Percentiles rank a stretch among this genome's conserved stretches.
Evolutionary conservation across 768 basidiomycete species (phyloP).

Genomic region (Lentinula detonsa): DNA sequence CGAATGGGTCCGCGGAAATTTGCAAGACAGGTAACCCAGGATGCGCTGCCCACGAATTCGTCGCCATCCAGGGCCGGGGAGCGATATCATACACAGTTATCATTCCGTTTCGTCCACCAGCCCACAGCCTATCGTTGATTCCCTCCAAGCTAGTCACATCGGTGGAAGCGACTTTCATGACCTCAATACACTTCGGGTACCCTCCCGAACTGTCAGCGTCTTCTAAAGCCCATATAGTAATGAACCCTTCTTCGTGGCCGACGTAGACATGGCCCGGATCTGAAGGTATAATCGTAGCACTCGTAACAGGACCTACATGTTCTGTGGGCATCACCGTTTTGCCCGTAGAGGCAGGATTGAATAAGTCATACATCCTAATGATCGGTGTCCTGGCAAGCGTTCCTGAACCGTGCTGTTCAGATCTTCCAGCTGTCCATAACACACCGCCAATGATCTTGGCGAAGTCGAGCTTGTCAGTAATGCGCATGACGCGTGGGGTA

Average conservation of each 20-base stretch:
- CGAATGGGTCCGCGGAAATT: slow-evolving; percentile 66
- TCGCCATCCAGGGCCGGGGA: slow-evolving; percentile 75
- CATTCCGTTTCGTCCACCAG: slow-evolving; percentile 75
- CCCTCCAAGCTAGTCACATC: slow-evolving; percentile 84
- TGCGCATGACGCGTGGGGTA: slow-evolving; percentile 53
- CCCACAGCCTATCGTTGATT: slow-evolving; percentile 82
- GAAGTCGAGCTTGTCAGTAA: slow-evolving; percentile 81
- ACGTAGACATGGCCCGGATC: slow-evolving; percentile 67
- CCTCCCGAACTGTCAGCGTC: background rate
- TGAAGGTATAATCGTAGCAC: slow-evolving; percentile 69
- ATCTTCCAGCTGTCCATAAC: slow-evolving; percentile 76
- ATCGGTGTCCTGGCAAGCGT: slow-evolving; percentile 51
- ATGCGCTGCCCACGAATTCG: slow-evolving; percentile 87
- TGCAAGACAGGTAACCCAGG: slow-evolving; percentile 49
- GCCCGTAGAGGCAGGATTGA: slow-evolving; percentile 33
- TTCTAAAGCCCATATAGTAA: slow-evolving; percentile 73
- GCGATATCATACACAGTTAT: slow-evolving; percentile 78
- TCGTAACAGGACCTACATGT: slow-evolving; percentile 77
- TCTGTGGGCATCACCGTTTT: slow-evolving; percentile 57
- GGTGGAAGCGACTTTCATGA: slow-evolving; percentile 73
- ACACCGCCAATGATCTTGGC: slow-evolving; percentile 65
- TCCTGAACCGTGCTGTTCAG: slow-evolving; percentile 37
- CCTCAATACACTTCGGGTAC: slow-evolving; percentile 55
- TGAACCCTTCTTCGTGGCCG: slow-evolving; percentile 87
- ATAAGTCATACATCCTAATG: slow-evolving; percentile 76